Conservation (phyloP, 805 yeast species). For the Pichia nanzhaoensis region DNA sequence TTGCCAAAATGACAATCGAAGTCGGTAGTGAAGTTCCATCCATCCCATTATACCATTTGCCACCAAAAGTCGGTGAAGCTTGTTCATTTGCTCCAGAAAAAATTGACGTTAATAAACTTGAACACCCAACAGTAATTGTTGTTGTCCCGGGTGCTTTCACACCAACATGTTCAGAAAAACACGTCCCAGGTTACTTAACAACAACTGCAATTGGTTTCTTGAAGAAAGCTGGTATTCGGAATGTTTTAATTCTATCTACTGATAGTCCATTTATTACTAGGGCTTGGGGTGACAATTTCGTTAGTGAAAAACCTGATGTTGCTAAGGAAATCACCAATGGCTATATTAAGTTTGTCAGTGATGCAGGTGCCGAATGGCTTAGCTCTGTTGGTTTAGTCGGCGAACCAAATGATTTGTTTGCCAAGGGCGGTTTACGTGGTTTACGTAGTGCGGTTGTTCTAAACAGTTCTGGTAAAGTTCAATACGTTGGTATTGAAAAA, state of each 20-base stretch:
- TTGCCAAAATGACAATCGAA: background rate
- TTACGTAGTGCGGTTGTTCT: slow-evolving; percentile 66
- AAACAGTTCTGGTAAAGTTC: slow-evolving; percentile 32
- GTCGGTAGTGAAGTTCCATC: slow-evolving; percentile 3
- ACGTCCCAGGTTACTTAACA: slow-evolving; percentile 35
- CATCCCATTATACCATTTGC: slow-evolving; percentile 4
- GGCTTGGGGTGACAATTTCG: slow-evolving; percentile 45
- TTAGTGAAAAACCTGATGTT: slow-evolving; percentile 22
- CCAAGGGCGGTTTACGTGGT: slow-evolving; percentile 14
- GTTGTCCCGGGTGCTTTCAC: slow-evolving; percentile 49
- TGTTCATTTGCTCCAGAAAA: slow-evolving; percentile 9
- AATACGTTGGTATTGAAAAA: slow-evolving; percentile 38
- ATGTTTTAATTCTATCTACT: slow-evolving; percentile 33
- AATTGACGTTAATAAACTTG: background rate
- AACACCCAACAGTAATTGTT: slow-evolving; percentile 27
- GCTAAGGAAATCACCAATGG: slow-evolving; percentile 5
- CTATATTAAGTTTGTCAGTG: slow-evolving; percentile 43
- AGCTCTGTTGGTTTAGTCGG: slow-evolving; percentile 9
- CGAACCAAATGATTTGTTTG: slow-evolving; percentile 10
- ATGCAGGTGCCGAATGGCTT: slow-evolving; percentile 37
- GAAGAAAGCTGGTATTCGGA: slow-evolving; percentile 35
- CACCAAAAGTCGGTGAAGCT: slow-evolving; percentile 9
- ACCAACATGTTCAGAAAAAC: slow-evolving; percentile 40
- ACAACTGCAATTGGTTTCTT: slow-evolving; percentile 27
- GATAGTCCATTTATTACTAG: slow-evolving; percentile 37